Conservation (phyloP, 139 green algal species). For the Edaphochlamys debaryana region DNA sequence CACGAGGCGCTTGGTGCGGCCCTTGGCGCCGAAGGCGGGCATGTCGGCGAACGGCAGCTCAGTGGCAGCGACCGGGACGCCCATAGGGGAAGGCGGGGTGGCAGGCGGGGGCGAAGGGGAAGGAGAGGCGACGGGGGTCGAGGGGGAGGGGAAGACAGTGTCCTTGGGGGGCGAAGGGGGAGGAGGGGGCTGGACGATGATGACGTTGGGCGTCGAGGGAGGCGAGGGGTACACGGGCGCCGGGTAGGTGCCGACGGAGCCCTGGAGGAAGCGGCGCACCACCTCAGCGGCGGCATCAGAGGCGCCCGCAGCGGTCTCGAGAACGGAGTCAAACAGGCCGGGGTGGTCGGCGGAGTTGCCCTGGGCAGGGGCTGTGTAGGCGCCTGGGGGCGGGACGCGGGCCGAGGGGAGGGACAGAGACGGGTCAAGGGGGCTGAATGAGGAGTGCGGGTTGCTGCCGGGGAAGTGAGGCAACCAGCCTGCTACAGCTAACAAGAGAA, state of each 20-base stretch:
- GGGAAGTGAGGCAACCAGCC: not conserved
- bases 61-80: too few species aligned
- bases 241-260: not conserved
- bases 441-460: too few species aligned
- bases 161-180: not conserved
- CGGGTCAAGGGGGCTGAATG: not conserved
- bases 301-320: not conserved
- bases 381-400: not conserved
- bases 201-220: too few species aligned
- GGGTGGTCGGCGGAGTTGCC: not conserved
- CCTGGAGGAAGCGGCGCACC: slow-evolving; percentile 26
- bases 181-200: too few species aligned
- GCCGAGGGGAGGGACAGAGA: not conserved
- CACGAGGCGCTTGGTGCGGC: not conserved
- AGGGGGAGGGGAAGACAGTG: not conserved
- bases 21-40: not conserved
- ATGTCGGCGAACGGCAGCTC: not conserved
- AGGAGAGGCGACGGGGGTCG: not conserved
- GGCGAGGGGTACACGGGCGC: too few species aligned
- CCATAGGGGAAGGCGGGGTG: too few species aligned
- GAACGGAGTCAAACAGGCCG: not conserved
- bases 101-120: too few species aligned
- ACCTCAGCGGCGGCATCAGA: not conserved
- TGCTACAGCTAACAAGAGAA: too few species aligned
- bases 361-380: not conserved